Conservation (phyloP, 495 filamentous ascomycete genomes). For the Aspergillus carlsbadensis region DNA sequence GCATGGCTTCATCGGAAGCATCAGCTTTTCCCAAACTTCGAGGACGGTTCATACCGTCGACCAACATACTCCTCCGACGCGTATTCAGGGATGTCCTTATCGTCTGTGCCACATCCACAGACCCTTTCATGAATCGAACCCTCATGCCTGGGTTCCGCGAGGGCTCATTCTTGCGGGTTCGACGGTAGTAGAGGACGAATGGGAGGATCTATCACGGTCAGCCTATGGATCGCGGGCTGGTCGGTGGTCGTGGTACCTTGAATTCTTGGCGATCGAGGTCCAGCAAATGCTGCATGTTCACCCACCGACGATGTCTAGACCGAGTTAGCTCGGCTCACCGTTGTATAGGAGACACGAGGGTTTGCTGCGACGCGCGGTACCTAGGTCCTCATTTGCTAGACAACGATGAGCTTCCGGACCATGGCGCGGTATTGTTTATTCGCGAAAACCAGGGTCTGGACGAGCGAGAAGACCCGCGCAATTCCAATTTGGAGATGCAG, state of each 20-base stretch:
- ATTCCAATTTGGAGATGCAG: too few species aligned
- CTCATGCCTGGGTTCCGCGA: too few species aligned
- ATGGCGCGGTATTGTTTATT: constrained; percentile 4
- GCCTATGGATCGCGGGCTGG: not conserved
- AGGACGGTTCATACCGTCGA: too few species aligned
- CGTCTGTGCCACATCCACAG: too few species aligned
- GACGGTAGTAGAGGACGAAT: constrained; percentile 3
- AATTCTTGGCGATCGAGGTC: constrained; percentile 3
- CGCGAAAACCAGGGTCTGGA: not conserved
- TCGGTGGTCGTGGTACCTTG: not conserved
- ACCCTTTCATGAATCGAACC: too few species aligned
- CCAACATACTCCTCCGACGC: too few species aligned
- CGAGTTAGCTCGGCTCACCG: not conserved
- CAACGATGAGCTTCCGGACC: constrained; percentile 2
- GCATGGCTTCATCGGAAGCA: too few species aligned
- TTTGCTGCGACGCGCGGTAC: not conserved
- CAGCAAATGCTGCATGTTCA: constrained; percentile 5
- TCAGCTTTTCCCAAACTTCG: too few species aligned
- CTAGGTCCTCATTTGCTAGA: constrained; percentile 10
- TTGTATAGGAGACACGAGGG: not conserved
- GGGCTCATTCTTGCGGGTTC: too few species aligned
- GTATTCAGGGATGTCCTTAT: too few species aligned
- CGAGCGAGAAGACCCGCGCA: not conserved
- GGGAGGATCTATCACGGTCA: constrained; percentile 1
- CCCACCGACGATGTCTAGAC: constrained; percentile 3